Base-by-base conservation (phyloP, 1,139 yeast species). In the Geotrichum cucujoidarum region DNA sequence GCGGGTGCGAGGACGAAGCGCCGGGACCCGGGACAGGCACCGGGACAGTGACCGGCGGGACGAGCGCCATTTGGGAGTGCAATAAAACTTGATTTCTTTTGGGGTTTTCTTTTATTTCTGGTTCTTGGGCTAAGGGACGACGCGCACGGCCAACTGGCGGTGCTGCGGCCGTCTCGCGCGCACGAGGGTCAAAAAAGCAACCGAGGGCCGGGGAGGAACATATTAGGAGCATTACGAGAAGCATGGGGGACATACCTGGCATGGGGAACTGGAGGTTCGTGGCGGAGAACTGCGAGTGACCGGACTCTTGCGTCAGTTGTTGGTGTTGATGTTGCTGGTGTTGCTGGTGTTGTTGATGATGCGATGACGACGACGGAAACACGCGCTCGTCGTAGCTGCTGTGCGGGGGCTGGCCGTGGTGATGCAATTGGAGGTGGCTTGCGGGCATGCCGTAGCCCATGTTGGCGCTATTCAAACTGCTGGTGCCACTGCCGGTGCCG, bases 191-290 rank as follows among this genome's bases (percentile, higher is more conserved):
- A 16, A 21, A 18, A 21, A 13, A 21, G 39, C n/a, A 27, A 21
- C 17, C 39, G n/a, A n/a, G n/a, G n/a, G n/a, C n/a, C n/a, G n/a
- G n/a, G n/a, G n/a, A n/a, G n/a, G n/a, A n/a, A n/a, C n/a, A n/a
- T n/a, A n/a, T n/a, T n/a, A n/a, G n/a, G n/a, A n/a, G n/a, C n/a
- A n/a, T n/a, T n/a, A n/a, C n/a, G n/a, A n/a, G n/a, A n/a, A n/a
- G n/a, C n/a, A n/a, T n/a, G n/a, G n/a, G 10, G 8, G 41, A 39
- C 42, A 29, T 39, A 39, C 42, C 42, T 39, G 27, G 42, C 11
- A 29, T 8, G 35, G 42, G 34, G 24, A 8, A 39, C 11, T 20
- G 17, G 25, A 29, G 33, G 5, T 14, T 4, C 20, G 11, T 33
- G 36, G 14, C 13, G 4, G 11, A 4, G 13, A 20, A 5, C 10